Evolutionary conservation across 768 basidiomycete species (phyloP), one percentile per base, ranked within the genome.

Genomic region (Phylloporus scabripes): DNA sequence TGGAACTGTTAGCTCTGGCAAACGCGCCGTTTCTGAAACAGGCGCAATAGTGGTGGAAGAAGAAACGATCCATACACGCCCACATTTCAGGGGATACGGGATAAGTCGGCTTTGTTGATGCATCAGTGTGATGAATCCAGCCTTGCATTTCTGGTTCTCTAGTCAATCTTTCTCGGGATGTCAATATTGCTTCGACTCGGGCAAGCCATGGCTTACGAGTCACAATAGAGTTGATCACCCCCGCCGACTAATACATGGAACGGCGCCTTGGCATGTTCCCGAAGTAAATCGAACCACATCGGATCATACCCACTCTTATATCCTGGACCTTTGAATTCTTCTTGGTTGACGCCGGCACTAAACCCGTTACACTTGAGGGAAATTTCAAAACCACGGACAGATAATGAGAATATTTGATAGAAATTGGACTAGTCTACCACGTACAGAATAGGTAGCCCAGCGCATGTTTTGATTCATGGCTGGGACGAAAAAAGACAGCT

Each of bases 231-330:
- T 64, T 95, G 93, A 64, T 95, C 92, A 10, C 93, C 92, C 17
- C 95, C 95, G 15, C 95, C 95, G 6, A 96, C 84, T 31, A 98
- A 74, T n/a, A 75, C 81, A 60, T 99, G 95, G 63, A 92, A 92
- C 0, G 95, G 93, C 49, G 73, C 71, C 59, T 81, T 77, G 2
- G 78, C 74, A 58, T 98, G 96, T 59, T 87, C 83, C 37, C 79
- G 70, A 21, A 98, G 77, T n/a, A 99, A 70, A 69, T 99, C 94
- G 52, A 82, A 75, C 95, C 95, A 99, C 10, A 97, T 80, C 7
- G 91, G 92, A 64, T 94, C 93, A 57, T 87, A 91, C 0, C 90
- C 92, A 42, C 71, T 82, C 53, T 76, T 82, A 60, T 82, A 94
- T 0, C 88, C 87, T 8, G 87, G 86, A 3, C 85, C 82, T 34